A percentile compares a stretch with the other conserved stretches of the same genome.
Evolutionary conservation across 169 alveolate species (phyloP).

Genomic region (Cyclospora cayetanensis): DNA sequence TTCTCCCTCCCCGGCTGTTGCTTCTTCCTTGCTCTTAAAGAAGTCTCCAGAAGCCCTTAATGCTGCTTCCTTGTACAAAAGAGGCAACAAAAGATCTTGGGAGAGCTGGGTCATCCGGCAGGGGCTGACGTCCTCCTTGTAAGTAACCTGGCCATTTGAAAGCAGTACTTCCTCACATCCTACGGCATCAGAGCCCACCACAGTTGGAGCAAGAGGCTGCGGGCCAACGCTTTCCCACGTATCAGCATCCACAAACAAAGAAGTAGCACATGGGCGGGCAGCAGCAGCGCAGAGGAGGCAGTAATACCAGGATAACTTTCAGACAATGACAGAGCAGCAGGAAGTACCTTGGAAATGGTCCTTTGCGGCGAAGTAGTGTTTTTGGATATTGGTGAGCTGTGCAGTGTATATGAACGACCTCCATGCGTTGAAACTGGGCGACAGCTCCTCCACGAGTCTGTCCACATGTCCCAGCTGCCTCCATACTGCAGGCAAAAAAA

Average conservation of each 20-base stretch:
- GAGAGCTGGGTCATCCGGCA: constrained; percentile 83
- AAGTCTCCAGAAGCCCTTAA: constrained; percentile 14
- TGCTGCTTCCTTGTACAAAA: constrained; percentile 73
- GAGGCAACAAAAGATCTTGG: constrained; percentile 83
- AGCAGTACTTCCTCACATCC: not conserved
- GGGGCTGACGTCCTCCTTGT: constrained; percentile 80
- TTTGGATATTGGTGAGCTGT: constrained; percentile 68
- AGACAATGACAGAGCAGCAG: constrained; percentile 74
- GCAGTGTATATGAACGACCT: constrained; percentile 78
- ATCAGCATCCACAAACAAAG: not conserved
- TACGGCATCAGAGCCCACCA: not conserved
- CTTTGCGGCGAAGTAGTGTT: constrained; percentile 72
- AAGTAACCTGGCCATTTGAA: constrained; percentile 48
- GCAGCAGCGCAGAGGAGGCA: not conserved
- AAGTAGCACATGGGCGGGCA: not conserved
- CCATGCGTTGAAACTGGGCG: constrained; percentile 80
- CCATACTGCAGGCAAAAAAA: constrained; percentile 83
- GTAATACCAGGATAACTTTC: constrained; percentile 19
- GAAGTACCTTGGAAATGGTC: constrained; percentile 74
- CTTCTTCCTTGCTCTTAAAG: not conserved
- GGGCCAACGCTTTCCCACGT: no score
- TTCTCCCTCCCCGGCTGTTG: not conserved
- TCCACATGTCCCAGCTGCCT: constrained; percentile 81
- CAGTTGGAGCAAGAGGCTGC: not conserved
- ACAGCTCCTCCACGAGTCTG: constrained; percentile 69